Base-by-base conservation (phyloP, 495 filamentous ascomycete species). In the Talaromyces borbonicus region DNA sequence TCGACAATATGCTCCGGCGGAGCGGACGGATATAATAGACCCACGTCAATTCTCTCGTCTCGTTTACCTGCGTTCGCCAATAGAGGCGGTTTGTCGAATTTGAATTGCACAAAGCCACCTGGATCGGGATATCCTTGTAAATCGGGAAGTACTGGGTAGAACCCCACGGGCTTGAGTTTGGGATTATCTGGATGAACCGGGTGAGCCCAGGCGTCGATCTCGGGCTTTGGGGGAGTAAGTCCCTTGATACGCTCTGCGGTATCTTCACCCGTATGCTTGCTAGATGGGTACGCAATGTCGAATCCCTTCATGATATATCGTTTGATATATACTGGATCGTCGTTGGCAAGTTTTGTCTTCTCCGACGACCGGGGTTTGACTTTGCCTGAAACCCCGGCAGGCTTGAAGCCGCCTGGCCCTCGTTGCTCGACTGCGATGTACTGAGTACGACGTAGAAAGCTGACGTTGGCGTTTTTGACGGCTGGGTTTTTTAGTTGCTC, bases 401-500 rank as follows among this genome's bases (percentile, higher is more conserved):
- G 61, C 36, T 60, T 66, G 6, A 60, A 56, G 16, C 62, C 61
- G 20, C 63, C 63, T 35, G 57, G 58, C 32, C 49, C 68, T 59
- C 61, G 74, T 50, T 60, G 69, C 32, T 77, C 78, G 6, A 85
- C 82, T 3, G 90, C 88, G 48, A 93, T 95, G 59, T 97, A 96
- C 59, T 98, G 93, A 11, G 93, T 96, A 36, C 90, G 82, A 27
- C 92, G 85, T 44, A 98, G 78, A 77, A 98, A 97, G 52, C 88
- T 95, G 41, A 94, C 84, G 43, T 75, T 75, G n/a, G 73, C 60
- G 41, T 72, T 69, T 39, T 75, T 75, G 2, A 84, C 74, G 12
- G 81, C 80, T 1, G 87, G 83, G 60, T 95, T 93, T 16, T 85
- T 87, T 19, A 96, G 76, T 22, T 84, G 75, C 4, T 85, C 75